These are phyloP conservation scores for Kodamaea neixiangensis DNA, from an alignment of 805 yeast species.

Conservation along the genomic window DNA sequence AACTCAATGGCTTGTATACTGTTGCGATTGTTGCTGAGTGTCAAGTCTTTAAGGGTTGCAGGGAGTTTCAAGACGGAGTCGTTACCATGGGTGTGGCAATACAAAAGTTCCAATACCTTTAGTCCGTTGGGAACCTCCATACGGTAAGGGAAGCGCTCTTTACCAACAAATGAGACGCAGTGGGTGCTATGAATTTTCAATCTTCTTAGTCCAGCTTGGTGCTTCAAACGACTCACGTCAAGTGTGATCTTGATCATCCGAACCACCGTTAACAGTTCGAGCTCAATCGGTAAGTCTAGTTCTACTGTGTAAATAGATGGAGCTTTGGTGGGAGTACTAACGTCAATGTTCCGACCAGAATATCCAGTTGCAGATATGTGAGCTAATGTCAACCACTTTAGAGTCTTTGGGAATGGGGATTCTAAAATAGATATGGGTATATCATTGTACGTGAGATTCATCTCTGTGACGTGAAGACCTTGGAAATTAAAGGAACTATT, in stretches of 20 bases:
- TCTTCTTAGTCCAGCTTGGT: neutral
- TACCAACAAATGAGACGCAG: neutral
- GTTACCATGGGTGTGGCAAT: no score
- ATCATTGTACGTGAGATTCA: neutral
- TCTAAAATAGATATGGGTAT: neutral
- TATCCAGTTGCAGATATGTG: neutral
- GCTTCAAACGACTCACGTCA: neutral
- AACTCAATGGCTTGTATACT: neutral
- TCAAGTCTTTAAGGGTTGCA: neutral
- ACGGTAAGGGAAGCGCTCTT: neutral
- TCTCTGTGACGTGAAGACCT: neutral
- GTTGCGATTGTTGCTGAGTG: neutral
- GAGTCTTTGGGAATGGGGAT: neutral
- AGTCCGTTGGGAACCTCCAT: neutral
- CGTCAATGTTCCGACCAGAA: neutral
- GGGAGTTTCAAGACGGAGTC: neutral
- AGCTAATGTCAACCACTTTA: neutral
- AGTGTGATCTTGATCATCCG: neutral
- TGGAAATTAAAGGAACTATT: neutral
- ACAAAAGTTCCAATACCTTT: neutral
- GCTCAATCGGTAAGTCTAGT: neutral
- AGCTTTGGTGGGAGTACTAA: neutral
- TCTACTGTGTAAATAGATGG: neutral
- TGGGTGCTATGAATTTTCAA: neutral
- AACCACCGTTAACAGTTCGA: neutral